Evolutionary conservation across 352 stramenopile genomes (phyloP), one percentile per base, ranked within the genome.

Genomic region (Blastocystis sp.): DNA sequence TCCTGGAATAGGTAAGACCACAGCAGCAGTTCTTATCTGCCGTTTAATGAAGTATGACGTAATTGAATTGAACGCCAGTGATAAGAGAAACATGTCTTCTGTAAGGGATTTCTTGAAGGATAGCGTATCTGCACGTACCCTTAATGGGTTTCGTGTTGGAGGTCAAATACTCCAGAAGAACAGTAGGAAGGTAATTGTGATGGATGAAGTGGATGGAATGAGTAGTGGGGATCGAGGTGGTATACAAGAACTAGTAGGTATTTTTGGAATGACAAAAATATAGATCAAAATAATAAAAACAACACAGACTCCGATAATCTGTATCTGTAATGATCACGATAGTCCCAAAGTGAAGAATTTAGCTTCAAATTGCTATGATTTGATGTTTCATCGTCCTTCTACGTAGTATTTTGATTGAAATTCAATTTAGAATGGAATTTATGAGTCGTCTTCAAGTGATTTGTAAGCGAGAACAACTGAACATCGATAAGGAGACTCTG

Each of bases 181-280:
- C 0, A 39, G 24, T 2, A 46, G 29, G 46, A 83, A 83, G 35
- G 71, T 59, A 1, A 67, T 83, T 21, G n/a, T 83, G n/a, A 99
- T 99, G 97, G 96, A 99, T 86, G 96, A 99, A 91, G 96, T 99
- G 1, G 96, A 99, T 89, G 96, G 96, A 29, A 98, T 99, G 96
- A 96, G 93, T 35, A 93, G 92, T 0, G 95, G 95, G 12, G 97
- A 99, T 90, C 91, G 96, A 14, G 95, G 94, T 61, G 96, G 96
- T 57, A 98, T 97, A 12, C 91, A 93, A 21, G 96, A 99, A 91
- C 90, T 99, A 29, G 65, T 77, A 77, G 11, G 3, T 32, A 14
- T 77, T 51, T 77, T 77, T 46, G 39, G 37, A 6, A 32, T 24
- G 37, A n/a, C 43, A 21, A 21, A 52, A 24, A 56, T 14, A 77